Percentiles rank a stretch among this genome's conserved stretches.
phyloP scores from a whole-genome alignment of 106 monocot genomes.

The Dendrobium nobile region DNA sequence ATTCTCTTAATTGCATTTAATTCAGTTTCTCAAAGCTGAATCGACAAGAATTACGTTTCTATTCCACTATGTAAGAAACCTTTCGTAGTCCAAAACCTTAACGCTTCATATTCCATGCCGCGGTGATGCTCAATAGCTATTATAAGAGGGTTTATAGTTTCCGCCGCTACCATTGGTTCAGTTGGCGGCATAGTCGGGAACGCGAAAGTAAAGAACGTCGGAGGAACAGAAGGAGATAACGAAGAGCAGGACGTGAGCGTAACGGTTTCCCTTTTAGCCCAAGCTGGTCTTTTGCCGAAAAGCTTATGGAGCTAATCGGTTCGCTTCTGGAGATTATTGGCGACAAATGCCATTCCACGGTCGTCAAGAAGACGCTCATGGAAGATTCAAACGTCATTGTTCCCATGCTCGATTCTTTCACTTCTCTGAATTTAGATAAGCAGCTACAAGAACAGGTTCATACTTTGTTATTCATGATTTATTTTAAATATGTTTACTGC shows the following conservation, averaged over 20 bases:
- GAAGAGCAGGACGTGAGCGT: constrained; percentile 15
- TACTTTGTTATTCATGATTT: not conserved
- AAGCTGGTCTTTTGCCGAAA: constrained; percentile 57
- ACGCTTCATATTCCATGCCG: too few relatives aligned
- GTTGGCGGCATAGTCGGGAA: not conserved
- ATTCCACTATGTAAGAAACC: too few relatives aligned
- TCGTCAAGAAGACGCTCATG: constrained; percentile 48
- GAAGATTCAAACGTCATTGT: constrained; percentile 76
- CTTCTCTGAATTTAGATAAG: constrained; percentile 68
- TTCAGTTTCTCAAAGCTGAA: too few relatives aligned
- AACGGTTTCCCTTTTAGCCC: constrained; percentile 62
- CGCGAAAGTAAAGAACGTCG: not conserved
- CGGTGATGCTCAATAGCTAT: too few relatives aligned
- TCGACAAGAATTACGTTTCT: too few relatives aligned
- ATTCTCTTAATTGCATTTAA: rapidly evolving
- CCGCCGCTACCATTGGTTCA: not conserved
- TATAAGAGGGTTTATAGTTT: too few relatives aligned
- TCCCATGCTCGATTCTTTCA: constrained; percentile 75
- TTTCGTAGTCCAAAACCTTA: too few relatives aligned
- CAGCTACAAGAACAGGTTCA: constrained; percentile 75
- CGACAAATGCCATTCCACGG: constrained; percentile 25
- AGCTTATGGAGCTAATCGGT: constrained; percentile 85
- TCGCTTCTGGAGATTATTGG: constrained; percentile 85
- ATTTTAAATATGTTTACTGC: not conserved
- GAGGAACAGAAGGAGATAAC: not conserved